Conservation (phyloP, 306 rosid species). For the Arachis hypogaea region DNA sequence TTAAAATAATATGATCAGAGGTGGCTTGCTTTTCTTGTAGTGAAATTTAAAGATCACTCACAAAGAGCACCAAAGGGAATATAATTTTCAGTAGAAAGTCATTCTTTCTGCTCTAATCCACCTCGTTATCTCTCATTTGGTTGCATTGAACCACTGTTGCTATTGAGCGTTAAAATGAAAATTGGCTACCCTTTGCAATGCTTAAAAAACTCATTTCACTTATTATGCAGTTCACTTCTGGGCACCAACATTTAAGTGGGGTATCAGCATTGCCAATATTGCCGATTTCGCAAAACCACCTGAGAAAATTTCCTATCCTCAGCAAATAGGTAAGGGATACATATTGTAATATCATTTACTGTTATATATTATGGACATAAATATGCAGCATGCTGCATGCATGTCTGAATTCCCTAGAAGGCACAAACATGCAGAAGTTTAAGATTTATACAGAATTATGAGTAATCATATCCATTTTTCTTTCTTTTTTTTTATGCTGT, state of each 20-base stretch:
- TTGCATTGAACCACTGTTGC: conserved; percentile 20
- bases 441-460: conserved; percentile 13
- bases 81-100: conserved; percentile 5
- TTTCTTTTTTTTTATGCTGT: neutral
- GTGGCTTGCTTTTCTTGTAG: conserved; percentile 2
- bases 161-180: conserved; percentile 17
- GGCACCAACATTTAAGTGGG: conserved; percentile 99
- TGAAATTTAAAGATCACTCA: neutral
- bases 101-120: neutral
- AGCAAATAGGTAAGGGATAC: conserved; percentile 71
- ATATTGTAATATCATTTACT: conserved; percentile 14
- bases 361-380: neutral
- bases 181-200: conserved; percentile 9
- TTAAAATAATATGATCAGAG: too few relatives aligned
- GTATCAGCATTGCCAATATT: conserved; percentile 92
- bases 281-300: conserved; percentile 94
- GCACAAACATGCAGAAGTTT: neutral
- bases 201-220: conserved; percentile 26
- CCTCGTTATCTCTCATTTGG: conserved; percentile 20
- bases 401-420: conserved; percentile 1
- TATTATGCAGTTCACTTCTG: conserved; percentile 84
- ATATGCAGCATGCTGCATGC: neutral
- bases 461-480: conserved; percentile 3
- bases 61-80: conserved; percentile 7
- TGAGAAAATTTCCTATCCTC: conserved; percentile 92